Evolutionary conservation across 164 flowering plant genomes (phyloP).

Genomic region (Magnolia changhungtana): DNA sequence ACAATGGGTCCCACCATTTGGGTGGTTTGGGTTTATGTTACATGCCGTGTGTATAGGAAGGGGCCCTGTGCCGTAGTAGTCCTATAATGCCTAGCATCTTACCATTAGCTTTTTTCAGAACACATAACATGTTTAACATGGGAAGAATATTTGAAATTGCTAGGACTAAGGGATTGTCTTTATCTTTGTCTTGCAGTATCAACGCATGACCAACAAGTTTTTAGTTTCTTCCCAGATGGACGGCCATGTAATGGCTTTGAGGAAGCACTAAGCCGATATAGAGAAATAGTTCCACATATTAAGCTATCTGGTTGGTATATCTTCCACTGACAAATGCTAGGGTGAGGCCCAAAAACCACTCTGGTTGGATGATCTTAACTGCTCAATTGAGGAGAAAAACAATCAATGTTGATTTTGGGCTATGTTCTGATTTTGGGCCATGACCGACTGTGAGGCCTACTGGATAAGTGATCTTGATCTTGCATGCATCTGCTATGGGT

Average conservation of each 20-base stretch:
- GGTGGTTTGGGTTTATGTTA: background rate
- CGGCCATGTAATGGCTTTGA: conserved; percentile 53
- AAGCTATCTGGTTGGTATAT: conserved; percentile 46
- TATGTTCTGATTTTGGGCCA: background rate
- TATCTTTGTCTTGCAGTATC: conserved; percentile 38
- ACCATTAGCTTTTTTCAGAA: background rate
- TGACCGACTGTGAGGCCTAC: background rate
- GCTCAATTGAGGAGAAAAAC: background rate
- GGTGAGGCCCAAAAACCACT: background rate
- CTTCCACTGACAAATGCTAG: background rate
- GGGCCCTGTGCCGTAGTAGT: background rate
- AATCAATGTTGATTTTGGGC: background rate
- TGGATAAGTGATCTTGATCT: background rate
- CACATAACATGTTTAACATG: background rate
- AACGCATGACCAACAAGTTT: conserved; percentile 64
- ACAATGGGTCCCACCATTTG: background rate
- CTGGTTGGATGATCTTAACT: background rate
- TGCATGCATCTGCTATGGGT: background rate
- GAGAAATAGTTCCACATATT: conserved; percentile 53
- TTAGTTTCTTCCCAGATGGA: conserved; percentile 47
- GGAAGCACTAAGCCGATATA: conserved; percentile 48
- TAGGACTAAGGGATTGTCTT: background rate
- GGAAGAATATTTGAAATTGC: background rate
- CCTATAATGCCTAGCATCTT: background rate
- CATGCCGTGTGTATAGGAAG: background rate